These are phyloP conservation scores for Calocybe cyanea DNA, from an alignment of 768 basidiomycete species.

Conservation along the genomic window DNA sequence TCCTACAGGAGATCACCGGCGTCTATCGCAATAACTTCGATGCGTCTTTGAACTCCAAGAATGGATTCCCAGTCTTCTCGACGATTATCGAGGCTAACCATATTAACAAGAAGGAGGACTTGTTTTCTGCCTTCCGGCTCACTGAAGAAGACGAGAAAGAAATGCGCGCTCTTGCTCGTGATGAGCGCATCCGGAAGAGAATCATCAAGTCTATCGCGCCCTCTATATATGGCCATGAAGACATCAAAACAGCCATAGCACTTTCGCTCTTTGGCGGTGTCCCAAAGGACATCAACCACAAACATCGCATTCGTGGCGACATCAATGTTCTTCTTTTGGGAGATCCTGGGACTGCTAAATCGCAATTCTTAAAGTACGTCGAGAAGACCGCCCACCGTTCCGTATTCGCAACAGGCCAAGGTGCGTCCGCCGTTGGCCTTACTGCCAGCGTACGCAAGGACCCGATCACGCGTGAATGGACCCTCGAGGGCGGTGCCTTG, in stretches of 20 bases:
- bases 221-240: constrained; percentile 98
- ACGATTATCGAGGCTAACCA: constrained; percentile 98
- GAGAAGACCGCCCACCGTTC: constrained; percentile 98
- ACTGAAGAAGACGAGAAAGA: constrained; percentile 96
- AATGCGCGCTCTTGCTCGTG: constrained; percentile 81
- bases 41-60: constrained; percentile 95
- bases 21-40: constrained; percentile 99
- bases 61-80: constrained; percentile 99
- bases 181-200: constrained; percentile 93
- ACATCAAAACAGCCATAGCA: constrained; percentile 97
- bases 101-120: constrained; percentile 97
- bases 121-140: constrained; percentile 96
- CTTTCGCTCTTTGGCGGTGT: constrained; percentile 94
- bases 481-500: constrained; percentile 94
- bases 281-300: constrained; percentile 93
- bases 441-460: constrained; percentile 99
- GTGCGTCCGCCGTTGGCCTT: constrained; percentile 96
- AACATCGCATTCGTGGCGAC: constrained; percentile 94
- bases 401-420: constrained; percentile 97
- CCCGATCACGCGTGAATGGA: constrained; percentile 97
- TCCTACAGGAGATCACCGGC: constrained; percentile 86
- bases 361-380: constrained; percentile 97
- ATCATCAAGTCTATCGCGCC: constrained; percentile 99
- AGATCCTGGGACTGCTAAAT: constrained; percentile 98
- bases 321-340: constrained; percentile 96